Evolutionary conservation across 371 early-diverging fungal species (phyloP), one percentile per base, ranked within the genome.

Genomic region (Sporodiniella umbellata): DNA sequence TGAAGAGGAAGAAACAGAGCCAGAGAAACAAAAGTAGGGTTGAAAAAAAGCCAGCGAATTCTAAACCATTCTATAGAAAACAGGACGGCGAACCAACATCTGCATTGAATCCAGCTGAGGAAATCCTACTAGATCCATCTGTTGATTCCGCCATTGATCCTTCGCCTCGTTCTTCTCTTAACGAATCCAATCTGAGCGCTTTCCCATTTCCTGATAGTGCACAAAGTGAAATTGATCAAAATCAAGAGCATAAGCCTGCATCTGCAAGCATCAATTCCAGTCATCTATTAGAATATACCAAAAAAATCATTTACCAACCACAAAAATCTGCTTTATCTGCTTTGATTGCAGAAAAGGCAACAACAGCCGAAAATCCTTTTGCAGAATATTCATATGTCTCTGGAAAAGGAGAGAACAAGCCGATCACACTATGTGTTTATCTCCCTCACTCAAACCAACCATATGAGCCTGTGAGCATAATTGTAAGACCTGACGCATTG

Each of bases 401-500:
- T 44, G 86, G 85, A 0, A 71, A 78, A 49, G 83, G 86, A 12
- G 88, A 84, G 42, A 45, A 62, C 2, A 70, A 72, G 23, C 73
- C 84, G 8, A 74, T 88, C 14, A 75, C 70, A 23, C 64, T 90
- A n/a, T 77, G 77, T 51, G 78, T 90, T 2, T 89, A 79, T 58
- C 55, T 90, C 14, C 84, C 88, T 0, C 65, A 68, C 50, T 70
- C 81, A 4, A 55, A 45, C 14, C 63, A 72, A 8, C 79, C 81
- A 2, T 62, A 61, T 43, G 72, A 74, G 14, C 89, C 92, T 3
- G 64, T 93, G 28, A 57, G 58, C 2, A 63, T 98, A n/a, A 68
- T 79, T 0, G 89, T 96, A 15, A 84, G 87, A 40, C 77, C 84
- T 0, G 87, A 88, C 35, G 93, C 94, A 8, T 85, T 87, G 12